Conservation (phyloP, 495 filamentous ascomycete species). For the Lasiosphaeris hirsuta region DNA sequence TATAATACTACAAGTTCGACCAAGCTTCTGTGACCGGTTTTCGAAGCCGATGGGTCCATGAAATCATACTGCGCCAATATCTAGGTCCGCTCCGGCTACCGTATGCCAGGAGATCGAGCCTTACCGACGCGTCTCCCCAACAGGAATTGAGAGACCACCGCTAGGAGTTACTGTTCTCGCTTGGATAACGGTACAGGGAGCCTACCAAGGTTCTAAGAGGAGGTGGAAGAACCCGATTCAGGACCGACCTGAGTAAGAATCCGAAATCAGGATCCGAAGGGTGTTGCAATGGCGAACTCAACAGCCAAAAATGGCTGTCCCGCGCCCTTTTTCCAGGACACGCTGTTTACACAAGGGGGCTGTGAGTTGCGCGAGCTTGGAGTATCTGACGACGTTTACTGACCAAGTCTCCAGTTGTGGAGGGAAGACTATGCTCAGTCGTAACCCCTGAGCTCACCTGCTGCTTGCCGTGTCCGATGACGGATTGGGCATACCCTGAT, state of each 20-base stretch:
- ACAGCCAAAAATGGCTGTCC: conserved; percentile 28
- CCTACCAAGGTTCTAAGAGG: background rate
- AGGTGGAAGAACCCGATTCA: too few relatives aligned
- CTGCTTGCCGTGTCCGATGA: conserved; percentile 87
- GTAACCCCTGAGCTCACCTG: conserved; percentile 49
- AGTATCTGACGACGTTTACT: conserved; percentile 8
- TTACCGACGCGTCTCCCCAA: too few relatives aligned
- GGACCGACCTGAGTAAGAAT: background rate
- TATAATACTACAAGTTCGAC: too few relatives aligned
- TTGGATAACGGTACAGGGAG: too few relatives aligned
- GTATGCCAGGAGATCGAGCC: too few relatives aligned
- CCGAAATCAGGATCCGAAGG: background rate
- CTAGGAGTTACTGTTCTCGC: too few relatives aligned
- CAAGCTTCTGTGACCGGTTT: too few relatives aligned
- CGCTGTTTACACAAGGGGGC: conserved; percentile 33
- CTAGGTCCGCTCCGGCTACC: too few relatives aligned
- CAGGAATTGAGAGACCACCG: too few relatives aligned
- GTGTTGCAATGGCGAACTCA: conserved; percentile 29
- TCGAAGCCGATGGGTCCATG: too few relatives aligned
- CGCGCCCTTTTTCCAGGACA: conserved; percentile 35
- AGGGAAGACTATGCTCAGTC: conserved; percentile 58
- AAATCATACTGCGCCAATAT: too few relatives aligned
- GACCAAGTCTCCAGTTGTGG: conserved; percentile 50
- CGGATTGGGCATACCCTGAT: conserved; percentile 80
- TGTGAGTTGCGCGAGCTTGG: conserved; percentile 33